A percentile compares a stretch with the other conserved stretches of the same genome.
phyloP scores from a whole-genome alignment of 1,284 basidiomycete species.

The Apiotrichum laibachii region DNA sequence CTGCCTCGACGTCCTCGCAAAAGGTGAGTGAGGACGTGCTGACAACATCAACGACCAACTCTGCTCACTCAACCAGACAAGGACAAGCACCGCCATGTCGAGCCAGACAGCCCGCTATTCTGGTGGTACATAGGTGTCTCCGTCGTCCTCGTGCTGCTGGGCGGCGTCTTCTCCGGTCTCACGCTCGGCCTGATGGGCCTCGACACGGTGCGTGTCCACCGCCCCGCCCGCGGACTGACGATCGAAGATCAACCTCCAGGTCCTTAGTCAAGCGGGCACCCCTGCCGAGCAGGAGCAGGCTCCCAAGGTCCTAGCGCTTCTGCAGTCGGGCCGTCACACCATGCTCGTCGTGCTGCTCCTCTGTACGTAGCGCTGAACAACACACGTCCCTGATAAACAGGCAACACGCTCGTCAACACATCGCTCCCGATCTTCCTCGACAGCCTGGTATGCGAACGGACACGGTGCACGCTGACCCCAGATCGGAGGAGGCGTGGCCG shows the following conservation, averaged over 20 bases:
- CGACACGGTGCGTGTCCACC: conserved; percentile 39
- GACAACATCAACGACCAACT: neutral
- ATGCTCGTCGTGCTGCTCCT: conserved; percentile 53
- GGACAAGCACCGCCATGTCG: conserved; percentile 38
- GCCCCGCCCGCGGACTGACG: neutral
- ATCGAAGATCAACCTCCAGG: conserved; percentile 45
- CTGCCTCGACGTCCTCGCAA: neutral
- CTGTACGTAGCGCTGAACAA: conserved; percentile 27
- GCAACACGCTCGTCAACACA: conserved; percentile 56
- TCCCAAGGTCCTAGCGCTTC: conserved; percentile 51
- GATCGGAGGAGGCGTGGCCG: conserved; percentile 49
- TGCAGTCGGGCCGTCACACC: conserved; percentile 51
- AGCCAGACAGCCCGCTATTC: conserved; percentile 32
- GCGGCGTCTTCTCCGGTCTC: conserved; percentile 55
- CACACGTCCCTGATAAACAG: conserved; percentile 24
- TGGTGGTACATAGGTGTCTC: conserved; percentile 34
- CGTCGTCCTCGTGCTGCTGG: conserved; percentile 37
- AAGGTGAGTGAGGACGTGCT: neutral
- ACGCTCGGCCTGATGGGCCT: conserved; percentile 57
- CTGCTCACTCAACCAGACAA: conserved; percentile 2
- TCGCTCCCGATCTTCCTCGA: conserved; percentile 55
- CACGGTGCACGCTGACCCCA: conserved; percentile 13
- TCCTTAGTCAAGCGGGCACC: conserved; percentile 51
- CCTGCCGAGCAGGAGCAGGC: conserved; percentile 51
- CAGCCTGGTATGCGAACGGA: conserved; percentile 32